Base-by-base conservation (phyloP, 805 yeast genomes). In the Saccharomyces eubayanus region DNA sequence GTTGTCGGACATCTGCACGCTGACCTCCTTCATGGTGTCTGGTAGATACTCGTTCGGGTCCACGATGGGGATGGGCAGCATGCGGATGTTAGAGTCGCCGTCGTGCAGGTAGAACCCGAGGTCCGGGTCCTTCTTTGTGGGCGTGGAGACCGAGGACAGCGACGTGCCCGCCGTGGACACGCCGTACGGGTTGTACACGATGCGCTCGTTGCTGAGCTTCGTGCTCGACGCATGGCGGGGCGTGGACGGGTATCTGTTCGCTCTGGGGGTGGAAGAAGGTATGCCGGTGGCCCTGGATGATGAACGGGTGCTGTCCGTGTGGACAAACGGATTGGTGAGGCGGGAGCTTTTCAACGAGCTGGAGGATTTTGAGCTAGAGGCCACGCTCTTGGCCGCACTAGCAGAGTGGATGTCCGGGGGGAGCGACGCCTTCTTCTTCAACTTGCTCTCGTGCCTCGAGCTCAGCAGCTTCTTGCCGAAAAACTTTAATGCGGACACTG, bases 1-100 rank as follows among this genome's bases (percentile, higher is more conserved):
- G 53, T 79, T 80, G 47, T 83, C 85, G 30, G 76, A 73, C 54
- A 87, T 68, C 46, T 76, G 74, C 2, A 74, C 69, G 52, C 74
- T 73, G 0, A 69, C 67, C 63, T 83, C 81, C 51, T 78, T 73
- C 57, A 80, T 71, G 3, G 75, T 78, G 0, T 64, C 71, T 0
- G 92, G 91, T 20, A 87, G 67, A 57, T 67, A 74, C n/a, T 76
- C 78, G 62, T 85, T 85, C 0, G 92, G 92, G 57, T 80, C 78
- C 16, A 79, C 80, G 12, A 84, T 77, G 0, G 92, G 89, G 56
- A 80, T 72, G 1, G 82, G 77, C 54, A 86, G 70, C 11, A 82
- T 70, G 40, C 82, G 74, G 27, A 76, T 73, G 28, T 59, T 58
- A 2, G 61, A 55, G 27, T 72, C 71, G 21, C 74, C 76, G 50